A percentile compares a stretch with the other conserved stretches of the same genome.
phyloP scores from a whole-genome alignment of 306 rosid species.

The Vicia villosa region DNA sequence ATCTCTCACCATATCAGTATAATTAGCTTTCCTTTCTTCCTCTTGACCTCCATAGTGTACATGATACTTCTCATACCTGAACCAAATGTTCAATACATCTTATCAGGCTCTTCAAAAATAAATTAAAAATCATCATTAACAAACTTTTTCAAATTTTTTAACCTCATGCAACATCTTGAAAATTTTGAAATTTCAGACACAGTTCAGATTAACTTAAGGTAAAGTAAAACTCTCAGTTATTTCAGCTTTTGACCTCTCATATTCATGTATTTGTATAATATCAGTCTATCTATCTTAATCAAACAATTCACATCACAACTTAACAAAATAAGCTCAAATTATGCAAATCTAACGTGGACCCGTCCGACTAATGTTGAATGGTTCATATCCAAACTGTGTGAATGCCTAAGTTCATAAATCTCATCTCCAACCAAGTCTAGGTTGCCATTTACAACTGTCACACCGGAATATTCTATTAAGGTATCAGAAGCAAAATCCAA shows the following conservation, averaged over 20 bases:
- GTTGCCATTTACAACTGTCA: background rate
- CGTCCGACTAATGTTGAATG: background rate
- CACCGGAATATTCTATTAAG: background rate
- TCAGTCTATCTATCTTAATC: background rate
- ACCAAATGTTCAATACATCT: slow-evolving; percentile 33
- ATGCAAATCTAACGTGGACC: background rate
- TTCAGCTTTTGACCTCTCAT: background rate
- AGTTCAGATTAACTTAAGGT: background rate
- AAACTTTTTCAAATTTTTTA: background rate
- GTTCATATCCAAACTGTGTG: background rate
- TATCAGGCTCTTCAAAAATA: background rate
- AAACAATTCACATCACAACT: background rate
- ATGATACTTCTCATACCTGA: slow-evolving; percentile 97
- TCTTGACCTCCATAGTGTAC: slow-evolving; percentile 79
- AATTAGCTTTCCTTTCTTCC: slow-evolving; percentile 83
- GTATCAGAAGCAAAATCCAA: background rate
- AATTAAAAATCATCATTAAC: background rate
- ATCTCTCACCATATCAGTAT: slow-evolving; percentile 81
- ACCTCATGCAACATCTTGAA: background rate
- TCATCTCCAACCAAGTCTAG: background rate
- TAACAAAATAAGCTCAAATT: background rate
- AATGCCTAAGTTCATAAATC: background rate
- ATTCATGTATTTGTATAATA: background rate
- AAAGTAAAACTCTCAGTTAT: slow-evolving; percentile 25
- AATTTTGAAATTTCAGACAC: background rate